Evolutionary conservation across 2,329 filamentous ascomycete species (phyloP), one percentile per base, ranked within the genome.

Genomic region (Botrytis fragariae): DNA sequence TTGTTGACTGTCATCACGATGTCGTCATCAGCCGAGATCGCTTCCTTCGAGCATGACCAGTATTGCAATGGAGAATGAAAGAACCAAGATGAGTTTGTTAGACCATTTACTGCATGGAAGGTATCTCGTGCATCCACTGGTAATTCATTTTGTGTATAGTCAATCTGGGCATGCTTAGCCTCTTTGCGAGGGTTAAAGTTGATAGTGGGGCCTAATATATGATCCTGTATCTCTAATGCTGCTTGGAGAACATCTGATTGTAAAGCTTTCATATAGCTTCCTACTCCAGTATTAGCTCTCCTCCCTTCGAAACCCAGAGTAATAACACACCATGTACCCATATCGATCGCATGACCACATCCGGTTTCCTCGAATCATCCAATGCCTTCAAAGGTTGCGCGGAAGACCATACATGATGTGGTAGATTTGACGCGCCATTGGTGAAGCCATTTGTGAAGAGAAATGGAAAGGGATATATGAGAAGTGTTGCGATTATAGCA

Each of bases 61-160:
- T 94, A 95, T 81, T 93, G 90, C 71, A 95, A 83, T 1, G 93
- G 92, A n/a, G 93, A 95, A 78, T 95, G 92, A 79, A 93, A 93
- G 77, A 93, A 92, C 92, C 92, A 94, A 6, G 89, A 89, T 77
- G 89, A 83, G 76, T 89, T 87, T 6, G 86, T 88, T 48, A 89
- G 81, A 22, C 88, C 89, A 78, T 91, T 90, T 76, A 85, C 83
- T 69, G 88, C 86, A 78, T 91, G 89, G 39, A 88, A 84, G 14
- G 85, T 80, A 78, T 91, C 87, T 44, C 89, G 85, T 48, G 82
- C 74, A 20, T 79, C 77, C 4, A 74, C 76, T n/a, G 80, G 79
- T 75, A 81, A 78, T 45, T 83, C 75, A 35, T 72, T 67, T 18
- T 45, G 60, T 25, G 73, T 48, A 22, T 75, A 62, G 12, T 78